A percentile compares a stretch with the other conserved stretches of the same genome.
Evolutionary conservation across 2,329 filamentous ascomycete species (phyloP).

Genomic region (Talaromyces sp.): DNA sequence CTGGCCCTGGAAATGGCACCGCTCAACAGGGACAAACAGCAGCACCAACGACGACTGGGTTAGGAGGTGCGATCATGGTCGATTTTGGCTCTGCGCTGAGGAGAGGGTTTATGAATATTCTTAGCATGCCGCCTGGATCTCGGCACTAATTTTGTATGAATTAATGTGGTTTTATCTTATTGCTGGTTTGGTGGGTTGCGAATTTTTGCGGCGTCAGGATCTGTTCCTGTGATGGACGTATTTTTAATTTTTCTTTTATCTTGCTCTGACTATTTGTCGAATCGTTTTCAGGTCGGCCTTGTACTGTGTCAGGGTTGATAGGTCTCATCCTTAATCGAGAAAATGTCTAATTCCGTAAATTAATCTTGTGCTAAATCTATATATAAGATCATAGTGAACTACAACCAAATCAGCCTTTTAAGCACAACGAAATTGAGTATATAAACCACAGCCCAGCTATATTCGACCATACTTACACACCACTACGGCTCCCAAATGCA

Average conservation of each 20-base stretch:
- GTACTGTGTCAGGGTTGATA: no score
- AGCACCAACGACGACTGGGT: not conserved
- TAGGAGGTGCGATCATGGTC: not conserved
- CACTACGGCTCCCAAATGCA: constrained; percentile 32
- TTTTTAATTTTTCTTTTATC: not conserved
- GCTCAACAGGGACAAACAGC: not conserved
- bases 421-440: not conserved
- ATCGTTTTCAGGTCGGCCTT: no score
- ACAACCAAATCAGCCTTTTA: not conserved
- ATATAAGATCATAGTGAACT: not conserved
- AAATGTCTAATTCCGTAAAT: not conserved
- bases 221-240: not conserved
- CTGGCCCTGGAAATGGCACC: not conserved
- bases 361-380: not conserved
- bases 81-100: constrained; percentile 17
- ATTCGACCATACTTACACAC: not conserved
- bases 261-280: not conserved
- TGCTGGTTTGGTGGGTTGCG: no score
- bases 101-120: constrained; percentile 18
- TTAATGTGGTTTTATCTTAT: no score
- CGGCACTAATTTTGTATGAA: not conserved
- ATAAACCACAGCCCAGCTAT: not conserved
- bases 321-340: not conserved
- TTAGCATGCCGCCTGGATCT: constrained; percentile 9
- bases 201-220: not conserved